Conservation (phyloP, 2,329 filamentous ascomycete species). For the Nakataea oryzae region DNA sequence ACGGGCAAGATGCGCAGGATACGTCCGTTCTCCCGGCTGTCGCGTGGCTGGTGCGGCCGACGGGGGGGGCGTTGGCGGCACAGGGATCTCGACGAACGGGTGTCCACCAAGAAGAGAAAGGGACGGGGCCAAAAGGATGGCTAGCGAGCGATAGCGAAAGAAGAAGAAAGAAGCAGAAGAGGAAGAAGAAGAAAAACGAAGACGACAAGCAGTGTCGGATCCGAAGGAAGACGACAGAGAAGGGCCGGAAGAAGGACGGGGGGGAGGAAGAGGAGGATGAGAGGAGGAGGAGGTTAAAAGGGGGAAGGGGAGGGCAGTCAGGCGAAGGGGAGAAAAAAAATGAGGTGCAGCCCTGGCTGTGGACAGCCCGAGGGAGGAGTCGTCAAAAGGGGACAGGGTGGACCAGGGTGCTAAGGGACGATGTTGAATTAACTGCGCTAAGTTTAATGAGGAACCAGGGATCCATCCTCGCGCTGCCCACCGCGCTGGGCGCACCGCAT, state of each 20-base stretch:
- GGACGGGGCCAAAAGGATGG: constrained; percentile 1
- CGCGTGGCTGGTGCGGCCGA: not conserved
- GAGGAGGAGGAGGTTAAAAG: constrained; percentile 21
- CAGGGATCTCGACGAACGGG: not conserved
- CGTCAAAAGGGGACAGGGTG: constrained; percentile 9
- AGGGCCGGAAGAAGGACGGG: constrained; percentile 5
- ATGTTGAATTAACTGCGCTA: constrained; percentile 27
- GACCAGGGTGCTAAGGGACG: constrained; percentile 9
- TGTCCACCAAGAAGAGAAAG: not conserved
- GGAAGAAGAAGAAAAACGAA: constrained; percentile 12
- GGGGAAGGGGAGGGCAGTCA: constrained; percentile 14
- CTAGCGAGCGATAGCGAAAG: constrained; percentile 18
- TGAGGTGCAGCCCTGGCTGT: constrained; percentile 1
- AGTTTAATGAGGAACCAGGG: constrained; percentile 27
- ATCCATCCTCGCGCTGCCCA: constrained; percentile 6
- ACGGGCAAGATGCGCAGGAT: not conserved
- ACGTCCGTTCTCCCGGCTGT: not conserved
- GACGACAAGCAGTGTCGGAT: constrained; percentile 6
- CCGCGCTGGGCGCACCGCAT: not conserved
- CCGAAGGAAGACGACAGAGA: constrained; percentile 15
- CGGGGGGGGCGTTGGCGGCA: not conserved
- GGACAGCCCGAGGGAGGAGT: constrained; percentile 13
- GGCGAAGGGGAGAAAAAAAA: constrained; percentile 14
- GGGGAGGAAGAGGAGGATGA: constrained; percentile 23
- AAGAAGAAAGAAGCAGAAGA: constrained; percentile 14